Percentiles rank a stretch among this genome's conserved stretches.
phyloP scores from a whole-genome alignment of 345 rosid genomes.

The Bruguiera sexangula region DNA sequence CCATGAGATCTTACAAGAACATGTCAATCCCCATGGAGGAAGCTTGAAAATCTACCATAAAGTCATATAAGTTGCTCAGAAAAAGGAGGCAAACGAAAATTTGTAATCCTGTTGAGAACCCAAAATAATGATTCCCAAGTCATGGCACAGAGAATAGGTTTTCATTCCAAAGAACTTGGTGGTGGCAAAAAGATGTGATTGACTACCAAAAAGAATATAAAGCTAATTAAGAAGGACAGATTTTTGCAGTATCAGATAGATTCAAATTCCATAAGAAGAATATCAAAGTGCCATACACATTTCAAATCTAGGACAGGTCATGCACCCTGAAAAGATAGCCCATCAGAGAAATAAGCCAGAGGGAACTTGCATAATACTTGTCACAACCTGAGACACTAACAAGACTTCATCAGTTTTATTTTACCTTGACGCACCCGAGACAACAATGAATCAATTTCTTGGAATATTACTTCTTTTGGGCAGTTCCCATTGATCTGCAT shows the following conservation, averaged over 20 bases:
- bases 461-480: slow-evolving; percentile 56
- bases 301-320: not conserved
- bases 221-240: not conserved
- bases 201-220: too few species aligned
- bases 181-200: too few species aligned
- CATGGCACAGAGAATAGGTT: too few species aligned
- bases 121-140: too few species aligned
- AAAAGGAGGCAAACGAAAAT: too few species aligned
- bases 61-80: too few species aligned
- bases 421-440: slow-evolving; percentile 45
- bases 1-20: too few species aligned
- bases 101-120: too few species aligned
- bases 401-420: slow-evolving; percentile 25
- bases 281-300: not conserved
- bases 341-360: not conserved
- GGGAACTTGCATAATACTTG: slow-evolving; percentile 4
- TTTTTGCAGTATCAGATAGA: not conserved
- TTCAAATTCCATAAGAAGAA: not conserved
- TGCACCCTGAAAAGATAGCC: too few species aligned
- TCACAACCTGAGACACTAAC: slow-evolving; percentile 29
- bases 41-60: too few species aligned
- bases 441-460: slow-evolving; percentile 55
- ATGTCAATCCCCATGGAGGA: too few species aligned
- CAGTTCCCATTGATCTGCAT: slow-evolving; percentile 75
- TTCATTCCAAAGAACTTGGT: too few species aligned